Conservation (phyloP, 2,329 filamentous ascomycete species). For the Berkeleyomyces basicola region DNA sequence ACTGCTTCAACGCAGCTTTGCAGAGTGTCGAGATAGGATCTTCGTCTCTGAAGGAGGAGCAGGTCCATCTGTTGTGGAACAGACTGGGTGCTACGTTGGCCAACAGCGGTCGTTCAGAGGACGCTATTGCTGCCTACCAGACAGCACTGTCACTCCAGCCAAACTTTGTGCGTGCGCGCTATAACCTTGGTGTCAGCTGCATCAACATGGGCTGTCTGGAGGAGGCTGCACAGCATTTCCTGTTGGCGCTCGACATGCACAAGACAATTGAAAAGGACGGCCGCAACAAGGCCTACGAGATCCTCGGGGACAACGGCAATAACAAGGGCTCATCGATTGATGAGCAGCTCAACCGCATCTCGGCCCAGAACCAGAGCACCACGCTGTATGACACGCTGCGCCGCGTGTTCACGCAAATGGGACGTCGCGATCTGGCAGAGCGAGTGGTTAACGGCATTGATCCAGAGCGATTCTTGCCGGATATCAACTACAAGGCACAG, state of each 20-base stretch:
- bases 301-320: conserved; percentile 40
- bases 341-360: conserved; percentile 67
- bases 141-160: conserved; percentile 77
- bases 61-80: conserved; percentile 94
- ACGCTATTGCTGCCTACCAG: conserved; percentile 93
- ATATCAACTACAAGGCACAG: conserved; percentile 47
- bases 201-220: conserved; percentile 95
- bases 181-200: conserved; percentile 90
- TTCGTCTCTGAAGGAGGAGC: conserved; percentile 59
- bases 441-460: conserved; percentile 81
- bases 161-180: conserved; percentile 92
- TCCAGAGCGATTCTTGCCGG: conserved; percentile 69
- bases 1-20: conserved; percentile 89
- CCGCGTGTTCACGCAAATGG: conserved; percentile 95
- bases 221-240: conserved; percentile 80
- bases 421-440: conserved; percentile 70
- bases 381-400: conserved; percentile 91
- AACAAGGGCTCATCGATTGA: conserved; percentile 34
- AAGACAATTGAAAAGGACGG: conserved; percentile 79
- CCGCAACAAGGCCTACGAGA: conserved; percentile 65
- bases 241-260: conserved; percentile 89
- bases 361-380: conserved; percentile 88
- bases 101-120: conserved; percentile 83
- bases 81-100: conserved; percentile 87
- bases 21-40: conserved; percentile 70